These are phyloP conservation scores for Fragaria iinumae DNA, from an alignment of 306 rosid genomes.

Conservation along the genomic window DNA sequence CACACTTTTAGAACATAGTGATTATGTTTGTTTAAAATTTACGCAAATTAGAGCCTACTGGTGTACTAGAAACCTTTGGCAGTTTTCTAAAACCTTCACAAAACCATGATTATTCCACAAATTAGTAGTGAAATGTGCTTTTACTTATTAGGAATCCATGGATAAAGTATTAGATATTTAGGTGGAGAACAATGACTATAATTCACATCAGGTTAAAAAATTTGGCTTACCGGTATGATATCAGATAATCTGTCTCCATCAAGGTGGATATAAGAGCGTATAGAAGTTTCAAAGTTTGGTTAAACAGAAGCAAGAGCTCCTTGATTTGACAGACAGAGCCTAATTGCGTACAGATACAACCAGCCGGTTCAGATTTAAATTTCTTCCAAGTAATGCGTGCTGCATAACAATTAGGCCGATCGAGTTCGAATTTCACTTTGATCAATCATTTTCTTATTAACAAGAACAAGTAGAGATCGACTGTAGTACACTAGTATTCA, in stretches of 20 bases:
- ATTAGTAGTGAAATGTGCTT: not conserved
- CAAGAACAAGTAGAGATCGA: no score
- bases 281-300: slow-evolving; percentile 8
- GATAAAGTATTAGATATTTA: not conserved
- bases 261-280: slow-evolving; percentile 1
- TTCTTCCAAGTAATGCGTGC: not conserved
- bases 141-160: not conserved
- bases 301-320: not conserved
- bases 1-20: not conserved
- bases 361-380: not conserved
- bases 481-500: no score
- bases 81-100: not conserved
- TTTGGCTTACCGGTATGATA: not conserved
- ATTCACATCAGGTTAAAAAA: not conserved
- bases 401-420: not conserved
- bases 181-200: not conserved
- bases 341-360: no score
- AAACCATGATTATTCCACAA: not conserved
- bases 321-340: not conserved
- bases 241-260: slow-evolving; percentile 19
- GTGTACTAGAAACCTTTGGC: not conserved
- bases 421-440: not conserved
- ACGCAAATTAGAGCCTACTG: no score
- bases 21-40: not conserved
- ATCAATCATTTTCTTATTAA: no score